Evolutionary conservation across 495 filamentous ascomycete genomes (phyloP).

Genomic region (Daldinia caldariorum): DNA sequence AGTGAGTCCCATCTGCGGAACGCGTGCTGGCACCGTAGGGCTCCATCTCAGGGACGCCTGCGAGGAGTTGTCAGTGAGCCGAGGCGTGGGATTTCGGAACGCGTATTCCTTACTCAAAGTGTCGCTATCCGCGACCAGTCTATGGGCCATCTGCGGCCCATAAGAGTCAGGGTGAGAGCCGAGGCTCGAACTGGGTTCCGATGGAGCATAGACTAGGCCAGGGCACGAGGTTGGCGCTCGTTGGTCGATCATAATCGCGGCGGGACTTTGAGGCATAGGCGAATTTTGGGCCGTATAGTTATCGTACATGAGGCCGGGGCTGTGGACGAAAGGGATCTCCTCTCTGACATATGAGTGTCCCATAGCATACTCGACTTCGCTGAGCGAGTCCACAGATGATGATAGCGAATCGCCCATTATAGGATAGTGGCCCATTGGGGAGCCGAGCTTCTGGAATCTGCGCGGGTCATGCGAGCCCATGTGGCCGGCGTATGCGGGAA

Average conservation of each 20-base stretch:
- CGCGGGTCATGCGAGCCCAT: slow-evolving; percentile 40
- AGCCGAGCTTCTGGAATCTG: slow-evolving; percentile 45
- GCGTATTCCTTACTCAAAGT: slow-evolving; percentile 55
- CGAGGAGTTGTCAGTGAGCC: slow-evolving; percentile 49
- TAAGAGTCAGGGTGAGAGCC: slow-evolving; percentile 57
- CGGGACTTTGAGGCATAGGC: slow-evolving; percentile 61
- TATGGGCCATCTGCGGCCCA: slow-evolving; percentile 57
- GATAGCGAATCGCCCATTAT: slow-evolving; percentile 57
- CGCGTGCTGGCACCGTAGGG: slow-evolving; percentile 57
- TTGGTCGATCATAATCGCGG: slow-evolving; percentile 62
- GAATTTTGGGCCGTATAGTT: slow-evolving; percentile 59
- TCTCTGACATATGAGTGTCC: slow-evolving; percentile 61
- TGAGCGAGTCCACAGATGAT: slow-evolving; percentile 61
- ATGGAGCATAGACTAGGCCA: slow-evolving; percentile 58
- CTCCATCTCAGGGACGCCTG: slow-evolving; percentile 57
- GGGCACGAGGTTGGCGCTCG: slow-evolving; percentile 63
- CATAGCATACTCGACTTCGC: slow-evolving; percentile 63
- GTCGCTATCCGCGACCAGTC: slow-evolving; percentile 58
- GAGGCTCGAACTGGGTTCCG: slow-evolving; percentile 59
- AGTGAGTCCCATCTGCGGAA: slow-evolving; percentile 53
- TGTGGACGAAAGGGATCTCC: slow-evolving; percentile 61
- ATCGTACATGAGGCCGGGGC: slow-evolving; percentile 63
- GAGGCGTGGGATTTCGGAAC: slow-evolving; percentile 44
- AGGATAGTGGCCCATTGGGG: slow-evolving; percentile 42
- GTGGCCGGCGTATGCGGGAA: slow-evolving; percentile 43